Evolutionary conservation across 176 grass and related monocot genomes (phyloP), one percentile per base, ranked within the genome.

Genomic region (Eleusine indica): DNA sequence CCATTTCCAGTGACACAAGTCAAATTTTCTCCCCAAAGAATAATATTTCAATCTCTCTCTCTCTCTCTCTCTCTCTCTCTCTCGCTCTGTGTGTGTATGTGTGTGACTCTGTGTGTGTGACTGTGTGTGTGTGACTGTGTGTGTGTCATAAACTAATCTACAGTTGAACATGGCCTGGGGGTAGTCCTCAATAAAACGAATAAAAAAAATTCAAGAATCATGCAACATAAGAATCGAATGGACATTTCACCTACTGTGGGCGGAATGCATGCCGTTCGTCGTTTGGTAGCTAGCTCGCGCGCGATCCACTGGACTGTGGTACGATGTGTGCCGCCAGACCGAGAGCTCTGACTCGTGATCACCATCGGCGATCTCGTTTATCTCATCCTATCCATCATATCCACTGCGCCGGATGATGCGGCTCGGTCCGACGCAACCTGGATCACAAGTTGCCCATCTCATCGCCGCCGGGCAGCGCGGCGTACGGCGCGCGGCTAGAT

Each of bases 391-490:
- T 84, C 73, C 19, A 2, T 0, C 12, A 30, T 48, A 48, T 77
- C 80, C 80, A 30, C 29, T 18, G 12, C 42, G 14, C 15, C 75
- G 66, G 78, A 87, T 81, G 80, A 38, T 66, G 68, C 57, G 25
- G 49, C 49, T 40, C 63, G 40, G 19, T 58, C 29, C 39, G 10
- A 56, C 17, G 63, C 71, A 40, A 10, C 79, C 51, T 80, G 87
- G 87, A 89, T 89, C 82, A 85, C 87, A 89, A 12, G 77, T 70
- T 75, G 82, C 32, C 76, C 16, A 70, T 73, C 11, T 70, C 16
- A 70, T 73, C 11, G 21, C 30, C 14, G 51, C 51, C 14, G 61
- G 17, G 9, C 76, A 7, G 35, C 13, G 60, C 4, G 58, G 12
- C 48, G 32, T 35, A 35, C 32, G 32, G 32, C 32, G 32, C 32